These are phyloP conservation scores for Choanephora cucurbitarum DNA, from an alignment of 371 early-diverging fungal species.

Conservation along the genomic window DNA sequence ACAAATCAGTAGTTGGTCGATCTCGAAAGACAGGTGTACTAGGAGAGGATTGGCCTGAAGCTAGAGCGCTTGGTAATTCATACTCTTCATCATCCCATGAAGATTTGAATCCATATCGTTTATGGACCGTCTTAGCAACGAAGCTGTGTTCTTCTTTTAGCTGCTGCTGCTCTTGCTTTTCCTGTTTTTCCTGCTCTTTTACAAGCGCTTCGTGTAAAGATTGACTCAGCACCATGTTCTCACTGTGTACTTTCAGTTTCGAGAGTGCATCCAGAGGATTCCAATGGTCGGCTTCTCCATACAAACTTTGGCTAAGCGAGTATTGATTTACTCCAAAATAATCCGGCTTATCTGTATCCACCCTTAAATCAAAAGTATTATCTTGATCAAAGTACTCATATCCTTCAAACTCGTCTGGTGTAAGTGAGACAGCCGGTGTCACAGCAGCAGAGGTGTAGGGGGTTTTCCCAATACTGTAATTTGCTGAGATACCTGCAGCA, in stretches of 20 bases:
- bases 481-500: slow-evolving; percentile 8
- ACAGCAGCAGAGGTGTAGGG: slow-evolving; percentile 35
- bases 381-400: slow-evolving; percentile 14
- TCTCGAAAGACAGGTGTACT: slow-evolving; percentile 23
- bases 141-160: background rate
- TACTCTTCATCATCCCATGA: slow-evolving; percentile 24
- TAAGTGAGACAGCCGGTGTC: slow-evolving; percentile 13
- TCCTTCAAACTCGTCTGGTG: slow-evolving; percentile 6
- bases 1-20: slow-evolving; percentile 9
- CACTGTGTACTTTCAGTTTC: slow-evolving; percentile 19
- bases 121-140: background rate
- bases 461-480: slow-evolving; percentile 14
- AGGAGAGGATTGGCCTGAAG: slow-evolving; percentile 25
- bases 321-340: slow-evolving; percentile 12
- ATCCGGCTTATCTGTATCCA: background rate
- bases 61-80: slow-evolving; percentile 14
- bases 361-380: background rate
- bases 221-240: slow-evolving; percentile 25
- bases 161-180: slow-evolving; percentile 2
- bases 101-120: slow-evolving; percentile 8
- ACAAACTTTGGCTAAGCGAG: slow-evolving; percentile 10
- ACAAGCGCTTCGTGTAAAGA: slow-evolving; percentile 19
- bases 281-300: slow-evolving; percentile 10
- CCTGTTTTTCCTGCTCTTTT: slow-evolving; percentile 10
- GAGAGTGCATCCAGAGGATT: slow-evolving; percentile 20